Conservation (phyloP, 257 asterid genomes). For the Nicotiana tomentosiformis region DNA sequence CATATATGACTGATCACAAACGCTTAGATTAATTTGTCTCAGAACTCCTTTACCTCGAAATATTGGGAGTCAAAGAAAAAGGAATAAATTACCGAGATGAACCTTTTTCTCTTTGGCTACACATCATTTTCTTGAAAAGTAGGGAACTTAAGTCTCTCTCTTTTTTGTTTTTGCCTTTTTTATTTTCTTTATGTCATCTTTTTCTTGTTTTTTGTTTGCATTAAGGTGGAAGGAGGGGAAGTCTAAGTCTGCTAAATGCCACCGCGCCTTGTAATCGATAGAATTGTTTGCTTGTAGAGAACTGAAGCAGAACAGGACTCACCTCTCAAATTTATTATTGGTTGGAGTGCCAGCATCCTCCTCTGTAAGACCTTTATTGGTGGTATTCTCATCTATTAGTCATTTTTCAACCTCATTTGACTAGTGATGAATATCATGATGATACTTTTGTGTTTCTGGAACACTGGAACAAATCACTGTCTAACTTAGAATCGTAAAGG, state of each 20-base stretch:
- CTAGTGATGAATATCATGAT: slow-evolving; percentile 2
- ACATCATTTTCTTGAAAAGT: not conserved
- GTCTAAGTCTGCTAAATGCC: not conserved
- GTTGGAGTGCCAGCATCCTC: not conserved
- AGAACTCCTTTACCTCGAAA: not conserved
- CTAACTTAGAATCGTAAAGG: not conserved
- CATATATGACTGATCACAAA: not conserved
- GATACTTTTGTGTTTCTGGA: not conserved
- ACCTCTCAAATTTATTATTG: not conserved
- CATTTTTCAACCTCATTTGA: not conserved
- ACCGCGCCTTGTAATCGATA: not conserved
- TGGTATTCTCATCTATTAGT: not conserved
- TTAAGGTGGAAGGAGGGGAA: not conserved
- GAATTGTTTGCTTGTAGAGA: not conserved
- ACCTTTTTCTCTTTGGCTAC: not conserved
- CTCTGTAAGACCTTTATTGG: not conserved
- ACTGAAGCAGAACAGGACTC: not conserved
- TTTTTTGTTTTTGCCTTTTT: not conserved
- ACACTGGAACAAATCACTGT: not conserved
- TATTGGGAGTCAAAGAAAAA: not conserved
- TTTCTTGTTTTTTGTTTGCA: not conserved
- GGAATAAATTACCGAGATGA: not conserved
- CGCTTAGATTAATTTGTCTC: not conserved
- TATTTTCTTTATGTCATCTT: not conserved
- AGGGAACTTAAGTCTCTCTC: not conserved